Evolutionary conservation across 164 flowering plant genomes (phyloP), one percentile per base, ranked within the genome.

Genomic region (Paratinospora sagittata): DNA sequence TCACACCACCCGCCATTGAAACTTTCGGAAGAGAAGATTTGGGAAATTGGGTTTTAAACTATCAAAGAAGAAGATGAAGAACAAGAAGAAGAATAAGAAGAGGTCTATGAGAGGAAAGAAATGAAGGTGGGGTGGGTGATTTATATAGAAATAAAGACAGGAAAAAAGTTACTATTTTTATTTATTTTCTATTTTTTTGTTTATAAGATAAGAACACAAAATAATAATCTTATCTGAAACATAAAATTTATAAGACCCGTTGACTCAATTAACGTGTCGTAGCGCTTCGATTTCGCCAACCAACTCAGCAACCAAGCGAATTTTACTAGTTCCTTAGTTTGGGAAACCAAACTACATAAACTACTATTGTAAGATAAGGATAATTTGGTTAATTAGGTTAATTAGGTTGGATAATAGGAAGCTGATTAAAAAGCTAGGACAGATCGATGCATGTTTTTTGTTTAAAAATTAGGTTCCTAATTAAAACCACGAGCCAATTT

Each of bases 1-100:
- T 45, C 0, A 24, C 65, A 43, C 67, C 76, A n/a, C 72, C 76
- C 6, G 76, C 76, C 76, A 74, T 74, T 73, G 49, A 33, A 36
- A 23, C n/a, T 17, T 12, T 26, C 1, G 19, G 57, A 49, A n/a
- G n/a, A n/a, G n/a, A n/a, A n/a, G n/a, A n/a, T n/a, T n/a, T n/a
- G n/a, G n/a, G n/a, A n/a, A n/a, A n/a, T n/a, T n/a, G n/a, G n/a
- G n/a, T n/a, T n/a, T 49, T 4, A 13, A 49, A 49, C 57, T 0
- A 49, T 2, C 0, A 10, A 6, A 49, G 19, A 49, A 52, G 58
- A 52, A 19, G 19, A 47, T 47, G 0, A 13, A 12, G 16, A 11
- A 52, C 6, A 6, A 13, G n/a, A 43, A 43, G 49, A 4, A 43
- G 49, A 43, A 43, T 39, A 39, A 39, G 43, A 3, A 39, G n/a